Percentiles rank a stretch among this genome's conserved stretches.
phyloP scores from a whole-genome alignment of 345 rosid species.

The Kandelia obovata region DNA sequence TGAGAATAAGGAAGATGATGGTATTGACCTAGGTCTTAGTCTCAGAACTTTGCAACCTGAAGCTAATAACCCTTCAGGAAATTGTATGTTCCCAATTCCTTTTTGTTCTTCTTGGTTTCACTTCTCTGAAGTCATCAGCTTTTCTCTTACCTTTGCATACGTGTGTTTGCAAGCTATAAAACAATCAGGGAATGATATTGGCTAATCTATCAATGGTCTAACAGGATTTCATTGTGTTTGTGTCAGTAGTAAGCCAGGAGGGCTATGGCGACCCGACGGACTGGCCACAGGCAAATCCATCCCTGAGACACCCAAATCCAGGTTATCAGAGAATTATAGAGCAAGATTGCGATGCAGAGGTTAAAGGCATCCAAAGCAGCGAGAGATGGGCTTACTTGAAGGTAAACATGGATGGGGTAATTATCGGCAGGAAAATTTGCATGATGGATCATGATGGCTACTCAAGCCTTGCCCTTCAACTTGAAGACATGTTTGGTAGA shows the following conservation, averaged over 20 bases:
- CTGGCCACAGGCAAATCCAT: slow-evolving; percentile 39
- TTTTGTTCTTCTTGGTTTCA: background rate
- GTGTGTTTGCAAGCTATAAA: too few species aligned
- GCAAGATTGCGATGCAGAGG: slow-evolving; percentile 43
- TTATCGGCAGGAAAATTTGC: slow-evolving; percentile 75
- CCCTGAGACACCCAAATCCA: slow-evolving; percentile 25
- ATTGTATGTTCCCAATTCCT: slow-evolving; percentile 29
- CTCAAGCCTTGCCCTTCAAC: slow-evolving; percentile 54
- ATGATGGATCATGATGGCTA: slow-evolving; percentile 47
- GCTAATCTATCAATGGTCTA: background rate
- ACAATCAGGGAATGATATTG: too few species aligned
- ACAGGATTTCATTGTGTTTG: slow-evolving; percentile 1
- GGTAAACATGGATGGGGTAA: slow-evolving; percentile 73
- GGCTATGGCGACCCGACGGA: slow-evolving; percentile 39
- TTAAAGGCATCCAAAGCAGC: slow-evolving; percentile 46
- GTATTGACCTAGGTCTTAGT: slow-evolving; percentile 69
- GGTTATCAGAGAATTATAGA: slow-evolving; percentile 19
- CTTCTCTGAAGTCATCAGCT: too few species aligned
- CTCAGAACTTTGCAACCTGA: slow-evolving; percentile 58
- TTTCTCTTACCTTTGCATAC: too few species aligned
- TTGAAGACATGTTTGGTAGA: slow-evolving; percentile 75
- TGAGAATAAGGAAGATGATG: slow-evolving; percentile 41
- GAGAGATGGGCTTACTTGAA: slow-evolving; percentile 54
- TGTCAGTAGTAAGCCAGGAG: slow-evolving; percentile 32
- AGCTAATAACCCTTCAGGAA: slow-evolving; percentile 46